Conservation (phyloP, 257 asterid genomes). For the Penstemon newberryi region DNA sequence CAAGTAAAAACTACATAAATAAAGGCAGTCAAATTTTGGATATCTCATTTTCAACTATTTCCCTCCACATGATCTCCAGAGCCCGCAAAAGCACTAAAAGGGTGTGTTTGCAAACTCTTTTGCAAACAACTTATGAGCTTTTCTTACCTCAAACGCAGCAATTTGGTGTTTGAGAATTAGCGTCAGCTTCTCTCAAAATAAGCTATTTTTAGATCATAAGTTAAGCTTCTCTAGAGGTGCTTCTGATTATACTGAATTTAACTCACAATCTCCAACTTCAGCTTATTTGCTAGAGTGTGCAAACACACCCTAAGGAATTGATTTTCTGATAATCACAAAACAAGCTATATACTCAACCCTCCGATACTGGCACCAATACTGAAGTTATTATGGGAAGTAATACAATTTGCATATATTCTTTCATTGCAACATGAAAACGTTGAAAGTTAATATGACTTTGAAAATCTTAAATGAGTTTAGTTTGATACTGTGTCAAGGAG, state of each 20-base stretch:
- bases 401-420: not conserved
- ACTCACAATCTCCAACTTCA: no score
- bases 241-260: no score
- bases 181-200: no score
- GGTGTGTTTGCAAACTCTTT: not conserved
- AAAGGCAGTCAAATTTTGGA: not conserved
- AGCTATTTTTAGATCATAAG: no score
- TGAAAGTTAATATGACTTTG: not conserved
- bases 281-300: no score
- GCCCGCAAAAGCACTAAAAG: not conserved
- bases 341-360: not conserved
- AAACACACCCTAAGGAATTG: no score
- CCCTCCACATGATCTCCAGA: not conserved
- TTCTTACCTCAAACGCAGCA: no score
- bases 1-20: not conserved
- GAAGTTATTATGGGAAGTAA: constrained; percentile 2
- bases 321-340: not conserved
- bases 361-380: not conserved
- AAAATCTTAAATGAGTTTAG: not conserved
- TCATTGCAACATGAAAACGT: not conserved
- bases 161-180: no score
- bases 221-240: no score
- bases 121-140: no score
- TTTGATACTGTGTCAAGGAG: not conserved
- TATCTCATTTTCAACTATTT: not conserved